Evolutionary conservation across 202 grass and related monocot species (phyloP).

Genomic region (Schoenoplectus triqueter): DNA sequence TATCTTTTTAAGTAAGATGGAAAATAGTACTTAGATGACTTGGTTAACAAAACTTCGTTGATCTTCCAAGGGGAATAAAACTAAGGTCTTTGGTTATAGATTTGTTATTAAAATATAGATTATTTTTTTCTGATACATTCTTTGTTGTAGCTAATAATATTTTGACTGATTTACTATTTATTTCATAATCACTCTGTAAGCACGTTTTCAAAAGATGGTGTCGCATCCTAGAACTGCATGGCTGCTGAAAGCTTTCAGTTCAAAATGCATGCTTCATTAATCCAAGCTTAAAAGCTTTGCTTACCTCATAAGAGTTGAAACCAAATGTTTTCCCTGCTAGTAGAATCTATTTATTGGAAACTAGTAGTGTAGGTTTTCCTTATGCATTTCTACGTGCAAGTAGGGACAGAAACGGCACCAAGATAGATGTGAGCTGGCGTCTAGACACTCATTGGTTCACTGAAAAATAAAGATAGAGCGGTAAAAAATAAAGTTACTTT

Average conservation of each 20-base stretch:
- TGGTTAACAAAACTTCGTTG: not conserved
- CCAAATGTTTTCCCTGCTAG: not conserved
- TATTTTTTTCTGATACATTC: too few species aligned
- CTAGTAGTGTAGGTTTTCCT: not conserved
- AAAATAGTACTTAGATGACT: not conserved
- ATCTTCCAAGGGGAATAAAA: not conserved
- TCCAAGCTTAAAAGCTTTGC: not conserved
- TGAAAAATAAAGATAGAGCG: too few species aligned
- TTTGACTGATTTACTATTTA: not conserved
- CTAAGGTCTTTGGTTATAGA: not conserved
- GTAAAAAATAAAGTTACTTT: too few species aligned
- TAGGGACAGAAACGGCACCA: not conserved
- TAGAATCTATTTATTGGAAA: conserved; percentile 9
- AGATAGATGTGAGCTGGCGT: too few species aligned
- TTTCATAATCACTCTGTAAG: not conserved
- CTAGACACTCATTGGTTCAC: too few species aligned
- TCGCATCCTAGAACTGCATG: not conserved
- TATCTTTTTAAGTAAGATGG: not conserved
- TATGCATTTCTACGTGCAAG: not conserved
- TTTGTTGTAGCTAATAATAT: not conserved
- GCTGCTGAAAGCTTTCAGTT: not conserved
- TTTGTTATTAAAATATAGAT: not conserved
- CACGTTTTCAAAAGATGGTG: not conserved
- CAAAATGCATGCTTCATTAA: not conserved
- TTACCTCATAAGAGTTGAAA: not conserved